Conservation (phyloP, 2,329 filamentous ascomycete species). For the Trichoderma brevicompactum region DNA sequence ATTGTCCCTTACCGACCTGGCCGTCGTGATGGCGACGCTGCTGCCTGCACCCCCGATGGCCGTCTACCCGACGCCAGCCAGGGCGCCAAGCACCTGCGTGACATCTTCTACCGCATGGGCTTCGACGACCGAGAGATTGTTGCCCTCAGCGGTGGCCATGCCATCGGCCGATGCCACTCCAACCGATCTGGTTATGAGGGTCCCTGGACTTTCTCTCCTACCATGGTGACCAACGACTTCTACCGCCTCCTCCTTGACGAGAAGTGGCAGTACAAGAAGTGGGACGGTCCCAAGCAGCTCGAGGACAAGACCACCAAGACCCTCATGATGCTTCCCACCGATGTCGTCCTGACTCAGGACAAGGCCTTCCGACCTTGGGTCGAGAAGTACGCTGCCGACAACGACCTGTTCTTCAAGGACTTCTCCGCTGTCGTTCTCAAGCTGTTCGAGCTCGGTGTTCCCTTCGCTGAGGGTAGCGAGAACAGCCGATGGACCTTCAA, state of each 20-base stretch:
- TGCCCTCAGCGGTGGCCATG: constrained; percentile 82
- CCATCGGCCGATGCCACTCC: constrained; percentile 85
- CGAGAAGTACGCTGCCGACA: constrained; percentile 89
- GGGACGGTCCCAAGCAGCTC: constrained; percentile 87
- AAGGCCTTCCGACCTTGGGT: constrained; percentile 81
- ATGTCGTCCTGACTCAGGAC: constrained; percentile 85
- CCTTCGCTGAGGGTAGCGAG: constrained; percentile 71
- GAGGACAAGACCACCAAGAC: constrained; percentile 85
- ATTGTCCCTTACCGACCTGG: constrained; percentile 86
- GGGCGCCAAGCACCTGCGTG: constrained; percentile 79
- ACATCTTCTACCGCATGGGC: constrained; percentile 95
- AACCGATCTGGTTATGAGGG: constrained; percentile 88
- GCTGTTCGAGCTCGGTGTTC: constrained; percentile 93
- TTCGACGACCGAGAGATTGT: constrained; percentile 98
- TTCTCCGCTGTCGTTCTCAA: constrained; percentile 78
- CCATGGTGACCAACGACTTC: constrained; percentile 92
- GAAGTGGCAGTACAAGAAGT: constrained; percentile 92
- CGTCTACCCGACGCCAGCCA: constrained; percentile 80
- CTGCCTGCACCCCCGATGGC: constrained; percentile 91
- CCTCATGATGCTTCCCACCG: constrained; percentile 97
- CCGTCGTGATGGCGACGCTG: constrained; percentile 75
- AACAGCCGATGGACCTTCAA: constrained; percentile 67
- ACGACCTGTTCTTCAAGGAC: constrained; percentile 90
- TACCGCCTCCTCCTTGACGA: constrained; percentile 85
- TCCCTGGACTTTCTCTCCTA: constrained; percentile 91